Evolutionary conservation across 106 monocot genomes (phyloP).

Genomic region (Cymbidium sinense): DNA sequence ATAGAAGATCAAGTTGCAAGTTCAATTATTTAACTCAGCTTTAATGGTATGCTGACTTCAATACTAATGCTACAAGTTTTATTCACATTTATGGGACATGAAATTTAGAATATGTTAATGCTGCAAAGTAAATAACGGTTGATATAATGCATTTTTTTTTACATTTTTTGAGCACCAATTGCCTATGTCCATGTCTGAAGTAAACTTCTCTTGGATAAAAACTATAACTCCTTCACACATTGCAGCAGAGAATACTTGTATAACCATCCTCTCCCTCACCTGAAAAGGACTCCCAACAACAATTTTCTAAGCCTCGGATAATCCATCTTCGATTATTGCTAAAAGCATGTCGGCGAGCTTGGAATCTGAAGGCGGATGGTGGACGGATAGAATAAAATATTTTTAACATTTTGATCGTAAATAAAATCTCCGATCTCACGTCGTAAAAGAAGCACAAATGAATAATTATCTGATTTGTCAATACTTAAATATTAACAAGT

Average conservation of each 20-base stretch:
- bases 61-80: neutral
- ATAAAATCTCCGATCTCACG: too few relatives aligned
- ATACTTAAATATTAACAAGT: too few relatives aligned
- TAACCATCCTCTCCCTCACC: neutral
- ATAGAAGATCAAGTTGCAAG: neutral
- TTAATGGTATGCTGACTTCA: neutral
- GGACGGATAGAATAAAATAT: too few relatives aligned
- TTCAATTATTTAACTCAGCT: neutral
- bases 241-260: neutral
- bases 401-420: too few relatives aligned
- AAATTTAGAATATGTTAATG: slow-evolving; percentile 1
- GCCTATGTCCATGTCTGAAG: neutral
- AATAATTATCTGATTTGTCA: too few relatives aligned
- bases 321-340: too few relatives aligned
- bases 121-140: neutral
- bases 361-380: too few relatives aligned
- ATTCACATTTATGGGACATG: neutral
- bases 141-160: neutral
- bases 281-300: neutral
- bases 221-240: neutral
- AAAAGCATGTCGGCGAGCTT: too few relatives aligned
- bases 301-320: too few relatives aligned
- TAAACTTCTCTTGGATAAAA: neutral
- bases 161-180: neutral
- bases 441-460: too few relatives aligned